These are phyloP conservation scores for Yamadazyma takamatsuzukensis DNA, from an alignment of 805 yeast species.

Conservation along the genomic window DNA sequence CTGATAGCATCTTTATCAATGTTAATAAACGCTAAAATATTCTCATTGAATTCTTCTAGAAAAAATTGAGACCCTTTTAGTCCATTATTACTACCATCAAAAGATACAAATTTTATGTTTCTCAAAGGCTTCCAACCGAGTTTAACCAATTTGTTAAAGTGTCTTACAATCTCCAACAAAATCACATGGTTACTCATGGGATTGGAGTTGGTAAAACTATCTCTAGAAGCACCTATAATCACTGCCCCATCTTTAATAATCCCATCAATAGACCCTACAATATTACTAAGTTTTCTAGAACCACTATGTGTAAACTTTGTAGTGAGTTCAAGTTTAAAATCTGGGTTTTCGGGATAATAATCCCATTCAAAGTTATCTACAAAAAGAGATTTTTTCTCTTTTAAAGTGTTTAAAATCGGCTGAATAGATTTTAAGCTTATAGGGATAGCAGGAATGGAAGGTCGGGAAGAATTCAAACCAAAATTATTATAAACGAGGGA, in stretches of 20 bases:
- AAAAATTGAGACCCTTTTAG: constrained; percentile 26
- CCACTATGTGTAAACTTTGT: constrained; percentile 11
- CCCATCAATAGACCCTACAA: constrained; percentile 32
- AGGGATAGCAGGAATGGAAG: constrained; percentile 24
- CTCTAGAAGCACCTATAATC: constrained; percentile 39
- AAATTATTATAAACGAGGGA: constrained; percentile 9
- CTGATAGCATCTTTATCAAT: constrained; percentile 37
- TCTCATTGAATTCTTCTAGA: constrained; percentile 16
- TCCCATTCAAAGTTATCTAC: no score
- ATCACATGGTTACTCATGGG: constrained; percentile 40
- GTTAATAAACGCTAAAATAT: constrained; percentile 32
- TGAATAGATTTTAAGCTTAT: constrained; percentile 21
- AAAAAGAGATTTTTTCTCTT: constrained; percentile 9
- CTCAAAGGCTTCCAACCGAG: constrained; percentile 43
- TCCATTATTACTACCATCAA: constrained; percentile 38
- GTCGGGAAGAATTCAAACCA: constrained; percentile 4
- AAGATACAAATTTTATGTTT: constrained; percentile 35
- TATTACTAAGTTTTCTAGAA: constrained; percentile 22
- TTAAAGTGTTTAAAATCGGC: constrained; percentile 24
- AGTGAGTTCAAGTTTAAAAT: constrained; percentile 14
- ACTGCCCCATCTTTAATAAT: constrained; percentile 37
- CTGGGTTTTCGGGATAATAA: constrained; percentile 17
- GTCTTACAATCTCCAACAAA: constrained; percentile 35
- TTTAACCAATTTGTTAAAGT: constrained; percentile 24
- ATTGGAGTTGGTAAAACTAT: constrained; percentile 31